Base-by-base conservation (phyloP, 768 basidiomycete genomes). In the Leccinum arenicola region DNA sequence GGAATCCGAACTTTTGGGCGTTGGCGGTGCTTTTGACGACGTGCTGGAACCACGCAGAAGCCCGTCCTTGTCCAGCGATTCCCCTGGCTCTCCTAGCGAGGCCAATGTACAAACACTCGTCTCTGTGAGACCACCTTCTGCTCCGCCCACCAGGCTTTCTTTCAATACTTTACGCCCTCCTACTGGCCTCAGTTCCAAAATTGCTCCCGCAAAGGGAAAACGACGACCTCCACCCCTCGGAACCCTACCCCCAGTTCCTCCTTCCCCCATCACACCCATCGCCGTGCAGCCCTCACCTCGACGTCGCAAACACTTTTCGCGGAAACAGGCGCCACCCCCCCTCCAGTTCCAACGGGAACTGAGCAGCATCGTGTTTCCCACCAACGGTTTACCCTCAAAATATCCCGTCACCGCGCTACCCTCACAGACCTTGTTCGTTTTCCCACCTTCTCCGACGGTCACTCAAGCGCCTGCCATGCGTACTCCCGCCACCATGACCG, bases 401-500 rank as follows among this genome's bases (percentile, higher is more conserved):
- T 67, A 67, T 55, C 59, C 65, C n/a, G 62, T 68, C 31, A 63
- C 73, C 25, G 68, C 67, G 55, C 82, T 86, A 35, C 88, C 89
- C 33, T 90, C 91, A 2, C 92, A 93, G 69, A 93, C 91, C 0
- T 78, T 93, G 50, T 93, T 93, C 65, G 86, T 93, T 38, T 93
- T 93, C 68, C 91, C 91, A 1, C 90, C 91, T 33, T 93, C 91
- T 5, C 90, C 83, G 73, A 80, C 71, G 7, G 51, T 84, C 79
- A 50, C 66, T 77, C 61, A 63, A 31, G 29, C 65, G 68, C 79
- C 78, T 66, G 78, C 84, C 49, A 82, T 80, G 54, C 73, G 75
- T 40, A 91, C 88, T 54, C 89, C 92, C 27, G 89, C 90, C 50
- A 89, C 91, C 36, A 86, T 93, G 84, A 92, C 88, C 38, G 76